These are phyloP conservation scores for Cornus kousa DNA, from an alignment of 148 eudicot species.

Conservation along the genomic window DNA sequence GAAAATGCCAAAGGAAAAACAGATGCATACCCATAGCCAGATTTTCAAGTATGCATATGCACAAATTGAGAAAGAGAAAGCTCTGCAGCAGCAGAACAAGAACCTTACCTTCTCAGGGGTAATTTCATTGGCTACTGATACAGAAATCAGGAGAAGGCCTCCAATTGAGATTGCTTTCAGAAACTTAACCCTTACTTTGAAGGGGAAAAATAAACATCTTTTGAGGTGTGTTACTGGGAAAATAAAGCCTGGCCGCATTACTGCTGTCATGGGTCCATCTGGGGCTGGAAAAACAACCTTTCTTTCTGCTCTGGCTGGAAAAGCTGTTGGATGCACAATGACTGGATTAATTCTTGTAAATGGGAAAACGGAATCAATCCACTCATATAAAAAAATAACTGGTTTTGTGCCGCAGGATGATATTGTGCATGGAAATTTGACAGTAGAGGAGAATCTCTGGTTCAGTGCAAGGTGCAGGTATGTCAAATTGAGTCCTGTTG, in stretches of 20 bases:
- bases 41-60: slow-evolving; percentile 73
- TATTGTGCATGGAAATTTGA: slow-evolving; percentile 78
- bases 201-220: slow-evolving; percentile 57
- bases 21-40: slow-evolving; percentile 49
- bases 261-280: slow-evolving; percentile 87
- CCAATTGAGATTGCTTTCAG: slow-evolving; percentile 55
- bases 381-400: slow-evolving; percentile 62
- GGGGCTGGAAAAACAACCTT: slow-evolving; percentile 85
- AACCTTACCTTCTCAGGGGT: slow-evolving; percentile 56
- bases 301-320: slow-evolving; percentile 71
- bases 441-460: slow-evolving; percentile 80
- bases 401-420: slow-evolving; percentile 93
- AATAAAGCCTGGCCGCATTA: slow-evolving; percentile 59
- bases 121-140: slow-evolving; percentile 50
- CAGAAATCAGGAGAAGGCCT: slow-evolving; percentile 51
- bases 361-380: slow-evolving; percentile 56
- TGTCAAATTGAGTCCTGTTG: slow-evolving; percentile 12
- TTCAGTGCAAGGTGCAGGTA: slow-evolving; percentile 88
- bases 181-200: slow-evolving; percentile 63
- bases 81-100: slow-evolving; percentile 33
- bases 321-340: slow-evolving; percentile 56
- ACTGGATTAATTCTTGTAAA: slow-evolving; percentile 61
- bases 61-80: slow-evolving; percentile 80
- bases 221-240: slow-evolving; percentile 66
- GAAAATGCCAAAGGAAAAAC: slow-evolving; percentile 42